Base-by-base conservation (phyloP, 129 eudicot genomes). In the Tagetes patula region DNA sequence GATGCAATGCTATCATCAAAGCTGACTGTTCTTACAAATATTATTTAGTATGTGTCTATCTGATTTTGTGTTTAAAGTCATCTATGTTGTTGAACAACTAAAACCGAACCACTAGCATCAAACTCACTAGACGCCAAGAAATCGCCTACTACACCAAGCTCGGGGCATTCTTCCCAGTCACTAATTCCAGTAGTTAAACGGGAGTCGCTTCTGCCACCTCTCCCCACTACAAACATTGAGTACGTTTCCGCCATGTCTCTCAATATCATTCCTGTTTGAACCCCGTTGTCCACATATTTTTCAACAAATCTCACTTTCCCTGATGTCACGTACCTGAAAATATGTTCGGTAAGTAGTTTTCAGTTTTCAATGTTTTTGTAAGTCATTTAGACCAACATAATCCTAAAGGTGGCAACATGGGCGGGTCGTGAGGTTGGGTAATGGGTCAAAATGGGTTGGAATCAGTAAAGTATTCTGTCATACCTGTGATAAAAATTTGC, bases 131-230 rank as follows among this genome's bases (percentile, higher is more conserved):
- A 92, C 59, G 96, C 95, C 83, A 92, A 84, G 39, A 85, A 82
- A 79, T 92, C 98, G 20, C 92, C 98, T 27, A 89, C 90, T 13
- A 79, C 82, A 38, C 98, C 98, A 13, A 92, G 95, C 85, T 92
- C 98, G 0, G 91, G 90, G 62, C 98, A 92, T 72, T 92, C 98
- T 80, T 92, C 98, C 96, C 96, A 92, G 67, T 89, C 98, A 47
- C 98, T 92, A 74, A 92, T 82, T 46, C 96, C 98, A 1, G 86
- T 85, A 8, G 98, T 89, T 64, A 92, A 42, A 48, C 68, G 77
- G 2, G 96, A 80, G 55, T 84, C 78, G 27, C 84, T 77, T 78
- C 91, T 73, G 40, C 94, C 76, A 32, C 92, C 90, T 36, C 82
- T 87, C 52, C 98, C 98, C 9, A 89, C 98, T 73, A 92, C 84